Percentiles rank a stretch among this genome's conserved stretches.
Evolutionary conservation across 345 rosid genomes (phyloP).

Genomic region (Psidium friedrichsthalianum): DNA sequence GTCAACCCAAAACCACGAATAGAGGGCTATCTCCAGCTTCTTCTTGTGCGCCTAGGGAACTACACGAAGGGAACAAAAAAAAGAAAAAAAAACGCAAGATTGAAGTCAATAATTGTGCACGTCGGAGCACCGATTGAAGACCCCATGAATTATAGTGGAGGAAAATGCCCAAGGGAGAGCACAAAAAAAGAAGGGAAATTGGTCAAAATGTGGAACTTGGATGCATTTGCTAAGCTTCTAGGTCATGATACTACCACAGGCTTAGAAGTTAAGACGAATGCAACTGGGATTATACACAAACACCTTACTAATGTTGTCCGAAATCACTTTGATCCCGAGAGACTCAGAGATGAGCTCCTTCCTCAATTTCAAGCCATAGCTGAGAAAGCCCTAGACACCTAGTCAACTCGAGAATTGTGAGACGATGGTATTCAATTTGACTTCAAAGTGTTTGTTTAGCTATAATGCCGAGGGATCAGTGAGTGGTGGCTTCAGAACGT

Average conservation of each 20-base stretch:
- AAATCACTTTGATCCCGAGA: conserved; percentile 20
- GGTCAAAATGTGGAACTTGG: conserved; percentile 18
- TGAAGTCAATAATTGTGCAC: too few species aligned
- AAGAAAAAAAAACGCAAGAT: too few species aligned
- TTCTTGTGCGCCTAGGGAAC: too few species aligned
- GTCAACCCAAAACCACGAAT: too few species aligned
- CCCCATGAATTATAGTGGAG: too few species aligned
- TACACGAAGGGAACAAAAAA: too few species aligned
- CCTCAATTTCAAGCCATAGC: conserved; percentile 8
- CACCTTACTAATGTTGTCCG: conserved; percentile 18
- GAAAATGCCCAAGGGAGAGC: too few species aligned
- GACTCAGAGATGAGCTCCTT: conserved; percentile 8
- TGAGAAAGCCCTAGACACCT: conserved; percentile 6
- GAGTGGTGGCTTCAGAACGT: too few species aligned
- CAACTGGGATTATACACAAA: conserved; percentile 21
- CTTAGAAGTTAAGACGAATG: not conserved
- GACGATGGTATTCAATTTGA: conserved; percentile 22
- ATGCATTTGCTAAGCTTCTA: conserved; percentile 16
- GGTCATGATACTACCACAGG: conserved; percentile 14
- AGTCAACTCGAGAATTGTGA: conserved; percentile 17
- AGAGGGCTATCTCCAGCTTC: too few species aligned
- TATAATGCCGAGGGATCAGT: conserved; percentile 5
- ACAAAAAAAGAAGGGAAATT: conserved; percentile 19
- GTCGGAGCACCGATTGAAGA: too few species aligned
- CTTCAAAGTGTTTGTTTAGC: conserved; percentile 15